Evolutionary conservation across 1,284 basidiomycete genomes (phyloP).

Genomic region (Caloboletus firmus): DNA sequence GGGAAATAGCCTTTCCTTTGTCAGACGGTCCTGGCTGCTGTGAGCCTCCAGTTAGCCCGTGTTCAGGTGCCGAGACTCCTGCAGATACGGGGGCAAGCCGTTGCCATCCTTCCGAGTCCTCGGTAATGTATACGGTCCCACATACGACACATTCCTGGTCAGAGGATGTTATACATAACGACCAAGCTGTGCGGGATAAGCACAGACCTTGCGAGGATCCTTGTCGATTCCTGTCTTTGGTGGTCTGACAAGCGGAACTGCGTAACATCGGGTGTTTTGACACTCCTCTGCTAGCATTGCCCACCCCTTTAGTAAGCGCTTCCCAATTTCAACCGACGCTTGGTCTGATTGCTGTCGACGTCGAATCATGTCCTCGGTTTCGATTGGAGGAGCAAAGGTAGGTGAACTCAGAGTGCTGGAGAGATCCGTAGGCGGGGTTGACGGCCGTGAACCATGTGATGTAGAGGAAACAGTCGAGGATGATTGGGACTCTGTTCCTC

Average conservation of each 20-base stretch:
- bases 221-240: constrained; percentile 61
- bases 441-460: constrained; percentile 55
- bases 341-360: constrained; percentile 77
- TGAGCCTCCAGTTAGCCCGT: neutral
- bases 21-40: constrained; percentile 10
- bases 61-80: constrained; percentile 6
- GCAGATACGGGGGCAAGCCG: constrained; percentile 42
- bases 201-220: constrained; percentile 61
- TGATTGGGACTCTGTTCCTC: constrained; percentile 34
- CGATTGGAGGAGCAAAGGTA: constrained; percentile 56
- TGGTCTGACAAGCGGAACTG: constrained; percentile 70
- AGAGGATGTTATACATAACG: constrained; percentile 9
- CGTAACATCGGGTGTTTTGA: constrained; percentile 62
- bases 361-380: constrained; percentile 61
- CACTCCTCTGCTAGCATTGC: constrained; percentile 84
- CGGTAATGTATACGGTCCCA: constrained; percentile 56
- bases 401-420: constrained; percentile 61
- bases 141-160: constrained; percentile 78
- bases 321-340: constrained; percentile 76
- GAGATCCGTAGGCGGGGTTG: constrained; percentile 73
- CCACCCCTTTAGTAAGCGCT: constrained; percentile 75
- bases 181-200: constrained; percentile 2
- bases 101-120: constrained; percentile 53
- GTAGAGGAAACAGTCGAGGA: constrained; percentile 49
- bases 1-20: constrained; percentile 15